Conservation (phyloP, 352 stramenopile genomes). For the Phytophthora pseudosyringae region DNA sequence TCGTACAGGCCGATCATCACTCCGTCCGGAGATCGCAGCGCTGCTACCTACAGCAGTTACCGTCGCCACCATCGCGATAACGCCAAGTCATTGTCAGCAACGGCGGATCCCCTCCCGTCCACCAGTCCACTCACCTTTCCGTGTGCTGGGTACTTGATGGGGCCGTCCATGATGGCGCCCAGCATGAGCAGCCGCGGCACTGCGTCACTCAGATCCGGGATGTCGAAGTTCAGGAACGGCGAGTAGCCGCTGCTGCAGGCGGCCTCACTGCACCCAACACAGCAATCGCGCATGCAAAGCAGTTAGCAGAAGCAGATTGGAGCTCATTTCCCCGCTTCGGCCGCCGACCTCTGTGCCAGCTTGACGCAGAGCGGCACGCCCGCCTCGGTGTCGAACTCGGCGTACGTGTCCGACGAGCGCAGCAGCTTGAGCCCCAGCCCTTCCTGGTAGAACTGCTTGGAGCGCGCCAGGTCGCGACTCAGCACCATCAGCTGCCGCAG, state of each 20-base stretch:
- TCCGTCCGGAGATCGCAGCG: constrained; percentile 87
- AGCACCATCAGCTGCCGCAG: constrained; percentile 88
- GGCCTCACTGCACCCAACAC: constrained; percentile 56
- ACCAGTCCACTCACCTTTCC: constrained; percentile 62
- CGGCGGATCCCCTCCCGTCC: not conserved
- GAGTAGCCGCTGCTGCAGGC: constrained; percentile 89
- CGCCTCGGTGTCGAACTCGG: constrained; percentile 76
- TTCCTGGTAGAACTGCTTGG: constrained; percentile 86
- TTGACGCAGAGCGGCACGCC: constrained; percentile 82
- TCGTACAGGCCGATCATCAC: constrained; percentile 94
- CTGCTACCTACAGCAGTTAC: constrained; percentile 64
- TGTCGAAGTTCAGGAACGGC: constrained; percentile 93
- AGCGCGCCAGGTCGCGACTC: constrained; percentile 80
- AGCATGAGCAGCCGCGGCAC: constrained; percentile 88
- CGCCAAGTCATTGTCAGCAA: constrained; percentile 1
- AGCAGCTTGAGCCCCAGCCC: constrained; percentile 79
- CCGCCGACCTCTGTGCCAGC: constrained; percentile 71
- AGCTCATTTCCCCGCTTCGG: not conserved
- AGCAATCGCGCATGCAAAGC: not conserved
- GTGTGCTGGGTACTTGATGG: constrained; percentile 93
- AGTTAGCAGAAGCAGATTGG: constrained; percentile 2
- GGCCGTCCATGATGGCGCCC: constrained; percentile 90
- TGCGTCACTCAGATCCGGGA: constrained; percentile 87
- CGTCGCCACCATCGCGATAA: not conserved
- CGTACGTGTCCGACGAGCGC: constrained; percentile 81